Evolutionary conservation across 1,139 yeast species (phyloP).

Genomic region (Lizanozyma gosingica): DNA sequence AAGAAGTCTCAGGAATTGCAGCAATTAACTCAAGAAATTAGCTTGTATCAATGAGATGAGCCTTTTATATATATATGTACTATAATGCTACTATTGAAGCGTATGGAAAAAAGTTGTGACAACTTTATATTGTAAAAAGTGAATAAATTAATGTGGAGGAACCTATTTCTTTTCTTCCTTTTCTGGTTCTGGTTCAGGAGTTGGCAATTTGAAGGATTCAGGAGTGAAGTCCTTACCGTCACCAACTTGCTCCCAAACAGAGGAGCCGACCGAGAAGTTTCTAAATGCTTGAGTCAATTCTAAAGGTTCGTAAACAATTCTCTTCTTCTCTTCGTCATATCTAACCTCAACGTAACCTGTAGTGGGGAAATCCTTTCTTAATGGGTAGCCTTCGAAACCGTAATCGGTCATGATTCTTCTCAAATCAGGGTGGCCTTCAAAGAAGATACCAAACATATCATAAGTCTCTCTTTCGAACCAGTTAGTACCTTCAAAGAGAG

Average conservation of each 20-base stretch:
- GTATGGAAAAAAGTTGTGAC: constrained; percentile 1
- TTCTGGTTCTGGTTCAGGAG: constrained; percentile 71
- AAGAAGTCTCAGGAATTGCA: constrained; percentile 44
- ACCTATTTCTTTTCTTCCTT: constrained; percentile 26
- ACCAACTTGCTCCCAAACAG: constrained; percentile 91
- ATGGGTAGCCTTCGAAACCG: constrained; percentile 89
- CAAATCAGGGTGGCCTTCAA: constrained; percentile 83
- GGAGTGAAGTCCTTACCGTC: constrained; percentile 81
- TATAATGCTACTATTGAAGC: background rate
- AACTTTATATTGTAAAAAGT: background rate
- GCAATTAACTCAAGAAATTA: constrained; percentile 16
- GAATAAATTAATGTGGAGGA: background rate
- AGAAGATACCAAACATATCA: constrained; percentile 79
- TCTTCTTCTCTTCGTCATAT: constrained; percentile 85
- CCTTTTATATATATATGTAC: background rate
- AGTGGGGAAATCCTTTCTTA: constrained; percentile 88
- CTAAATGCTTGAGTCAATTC: constrained; percentile 90
- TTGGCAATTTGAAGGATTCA: constrained; percentile 70
- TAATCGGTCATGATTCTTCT: constrained; percentile 89
- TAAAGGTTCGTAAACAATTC: constrained; percentile 83
- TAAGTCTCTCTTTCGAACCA: constrained; percentile 90
- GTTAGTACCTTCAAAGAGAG: constrained; percentile 70
- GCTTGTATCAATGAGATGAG: background rate
- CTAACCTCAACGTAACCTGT: constrained; percentile 87
- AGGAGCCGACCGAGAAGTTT: constrained; percentile 79